Percentiles rank a stretch among this genome's conserved stretches.
Conservation (phyloP, 1,139 yeast species). For the Suhomyces bolitotheri region DNA sequence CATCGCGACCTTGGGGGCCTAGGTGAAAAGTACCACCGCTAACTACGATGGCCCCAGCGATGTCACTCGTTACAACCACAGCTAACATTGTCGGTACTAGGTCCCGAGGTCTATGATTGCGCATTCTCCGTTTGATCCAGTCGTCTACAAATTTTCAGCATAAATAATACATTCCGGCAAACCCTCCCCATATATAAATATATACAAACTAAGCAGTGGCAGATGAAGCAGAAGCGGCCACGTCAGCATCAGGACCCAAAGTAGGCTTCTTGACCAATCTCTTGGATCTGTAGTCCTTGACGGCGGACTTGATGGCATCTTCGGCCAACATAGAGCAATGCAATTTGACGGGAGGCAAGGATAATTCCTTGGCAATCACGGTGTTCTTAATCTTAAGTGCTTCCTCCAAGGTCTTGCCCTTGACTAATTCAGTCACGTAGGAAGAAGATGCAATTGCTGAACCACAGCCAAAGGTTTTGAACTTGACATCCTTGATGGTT, state of each 20-base stretch:
- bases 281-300: slow-evolving; percentile 89
- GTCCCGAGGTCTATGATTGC: too few relatives aligned
- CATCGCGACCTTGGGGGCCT: too few relatives aligned
- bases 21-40: too few relatives aligned
- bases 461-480: slow-evolving; percentile 98
- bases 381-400: slow-evolving; percentile 90
- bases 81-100: too few relatives aligned
- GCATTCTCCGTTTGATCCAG: too few relatives aligned
- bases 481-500: slow-evolving; percentile 88
- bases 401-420: slow-evolving; percentile 93
- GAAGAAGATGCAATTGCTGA: slow-evolving; percentile 96
- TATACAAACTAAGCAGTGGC: slow-evolving; percentile 11
- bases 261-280: slow-evolving; percentile 48
- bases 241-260: slow-evolving; percentile 50
- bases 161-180: too few relatives aligned
- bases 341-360: slow-evolving; percentile 94
- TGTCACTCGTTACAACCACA: too few relatives aligned
- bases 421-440: slow-evolving; percentile 90
- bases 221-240: slow-evolving; percentile 13
- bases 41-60: too few relatives aligned
- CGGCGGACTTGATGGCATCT: slow-evolving; percentile 96
- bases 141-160: too few relatives aligned
- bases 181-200: background rate
- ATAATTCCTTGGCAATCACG: slow-evolving; percentile 86
- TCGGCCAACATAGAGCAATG: slow-evolving; percentile 99